These are phyloP conservation scores for Talaromyces marneffei DNA, from an alignment of 2,329 filamentous ascomycete species.

Conservation along the genomic window DNA sequence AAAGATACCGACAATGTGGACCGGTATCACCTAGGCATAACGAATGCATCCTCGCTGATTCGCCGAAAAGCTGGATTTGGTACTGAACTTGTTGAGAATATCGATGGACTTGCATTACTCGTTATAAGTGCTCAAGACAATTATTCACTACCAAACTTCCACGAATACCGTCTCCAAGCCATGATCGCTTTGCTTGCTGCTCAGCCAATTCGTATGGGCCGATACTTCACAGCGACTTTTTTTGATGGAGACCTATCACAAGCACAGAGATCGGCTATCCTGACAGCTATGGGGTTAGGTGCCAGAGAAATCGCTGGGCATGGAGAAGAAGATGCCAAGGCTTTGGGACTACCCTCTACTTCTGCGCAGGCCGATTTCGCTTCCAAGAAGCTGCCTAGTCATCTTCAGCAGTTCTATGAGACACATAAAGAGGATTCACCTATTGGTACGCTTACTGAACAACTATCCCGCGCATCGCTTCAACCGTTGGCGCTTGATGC, in stretches of 20 bases:
- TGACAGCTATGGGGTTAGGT: conserved; percentile 74
- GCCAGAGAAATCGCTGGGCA: conserved; percentile 80
- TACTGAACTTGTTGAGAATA: conserved; percentile 77
- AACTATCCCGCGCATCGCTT: conserved; percentile 66
- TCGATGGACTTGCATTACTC: conserved; percentile 69
- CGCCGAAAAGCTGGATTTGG: conserved; percentile 84
- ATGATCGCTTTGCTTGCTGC: conserved; percentile 77
- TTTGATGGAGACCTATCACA: conserved; percentile 91
- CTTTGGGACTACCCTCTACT: conserved; percentile 28
- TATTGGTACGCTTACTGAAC: conserved; percentile 62
- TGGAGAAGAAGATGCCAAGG: conserved; percentile 48
- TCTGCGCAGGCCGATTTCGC: conserved; percentile 56
- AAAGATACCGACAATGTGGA: conserved; percentile 80
- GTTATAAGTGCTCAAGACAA: conserved; percentile 79
- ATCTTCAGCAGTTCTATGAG: conserved; percentile 66
- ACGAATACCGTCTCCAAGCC: conserved; percentile 67
- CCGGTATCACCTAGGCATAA: conserved; percentile 70
- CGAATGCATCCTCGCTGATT: conserved; percentile 72
- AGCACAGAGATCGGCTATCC: conserved; percentile 71
- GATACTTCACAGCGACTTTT: conserved; percentile 76
- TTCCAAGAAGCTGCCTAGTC: conserved; percentile 69
- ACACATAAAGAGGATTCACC: conserved; percentile 41
- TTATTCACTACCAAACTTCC: conserved; percentile 73
- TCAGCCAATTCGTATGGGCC: conserved; percentile 69
- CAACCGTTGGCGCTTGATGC: conserved; percentile 75